phyloP scores from a whole-genome alignment of 1,284 basidiomycete species.

The Cryptococcus hybrid region DNA sequence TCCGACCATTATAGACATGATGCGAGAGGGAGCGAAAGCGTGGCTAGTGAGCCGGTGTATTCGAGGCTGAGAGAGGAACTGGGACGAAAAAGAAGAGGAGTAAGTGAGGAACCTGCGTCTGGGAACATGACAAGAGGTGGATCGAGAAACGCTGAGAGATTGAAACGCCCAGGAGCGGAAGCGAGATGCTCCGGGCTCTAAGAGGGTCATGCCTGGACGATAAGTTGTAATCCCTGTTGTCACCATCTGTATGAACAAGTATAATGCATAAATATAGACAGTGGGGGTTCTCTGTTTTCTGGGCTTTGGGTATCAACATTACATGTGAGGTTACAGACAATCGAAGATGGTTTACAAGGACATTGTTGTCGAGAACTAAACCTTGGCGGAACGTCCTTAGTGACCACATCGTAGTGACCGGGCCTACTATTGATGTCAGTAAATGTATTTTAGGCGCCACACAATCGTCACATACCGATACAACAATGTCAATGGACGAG shows the following conservation, averaged over 20 bases:
- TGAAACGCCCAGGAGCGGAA: conserved; percentile 14
- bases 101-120: conserved; percentile 21
- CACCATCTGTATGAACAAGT: not conserved
- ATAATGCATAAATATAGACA: too few species aligned
- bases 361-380: conserved; percentile 51
- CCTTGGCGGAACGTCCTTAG: conserved; percentile 32
- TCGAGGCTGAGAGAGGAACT: conserved; percentile 33
- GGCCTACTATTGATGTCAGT: conserved; percentile 53
- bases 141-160: not conserved
- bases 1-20: not conserved
- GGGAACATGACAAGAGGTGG: conserved; percentile 2
- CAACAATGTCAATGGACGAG: conserved; percentile 56
- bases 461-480: conserved; percentile 61
- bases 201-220: conserved; percentile 15
- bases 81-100: conserved; percentile 15
- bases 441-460: not conserved
- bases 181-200: conserved; percentile 21
- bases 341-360: conserved; percentile 9
- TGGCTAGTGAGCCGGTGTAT: conserved; percentile 40
- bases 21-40: not conserved
- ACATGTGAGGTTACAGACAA: not conserved
- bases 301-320: too few species aligned
- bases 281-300: too few species aligned
- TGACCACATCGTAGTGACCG: conserved; percentile 71
- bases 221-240: not conserved